phyloP scores from a whole-genome alignment of 1,284 basidiomycete species.

The Sanghuangporus sanghuang region DNA sequence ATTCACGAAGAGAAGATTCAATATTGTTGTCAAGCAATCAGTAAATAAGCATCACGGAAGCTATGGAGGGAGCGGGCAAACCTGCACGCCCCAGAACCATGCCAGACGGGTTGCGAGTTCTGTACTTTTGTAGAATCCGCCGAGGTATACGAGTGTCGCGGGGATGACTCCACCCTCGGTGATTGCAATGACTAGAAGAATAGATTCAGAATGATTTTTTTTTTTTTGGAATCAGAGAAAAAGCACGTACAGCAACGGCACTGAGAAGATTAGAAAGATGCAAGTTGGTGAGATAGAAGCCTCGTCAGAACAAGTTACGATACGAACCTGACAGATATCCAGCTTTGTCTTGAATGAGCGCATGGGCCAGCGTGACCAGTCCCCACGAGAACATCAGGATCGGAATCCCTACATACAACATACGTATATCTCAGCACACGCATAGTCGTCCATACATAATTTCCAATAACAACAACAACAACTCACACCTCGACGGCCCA shows the following conservation, averaged over 20 bases:
- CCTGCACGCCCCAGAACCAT: slow-evolving; percentile 35
- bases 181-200: slow-evolving; percentile 29
- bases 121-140: slow-evolving; percentile 34
- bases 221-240: neutral
- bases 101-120: slow-evolving; percentile 35
- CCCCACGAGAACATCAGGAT: slow-evolving; percentile 36
- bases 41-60: neutral
- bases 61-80: neutral
- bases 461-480: neutral
- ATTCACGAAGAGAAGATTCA: neutral
- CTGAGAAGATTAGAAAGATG: slow-evolving; percentile 14
- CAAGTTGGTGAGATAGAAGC: neutral
- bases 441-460: neutral
- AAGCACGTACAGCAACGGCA: slow-evolving; percentile 28
- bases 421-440: neutral
- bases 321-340: slow-evolving; percentile 30
- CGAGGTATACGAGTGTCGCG: slow-evolving; percentile 35
- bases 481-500: slow-evolving; percentile 31
- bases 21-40: neutral
- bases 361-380: slow-evolving; percentile 33
- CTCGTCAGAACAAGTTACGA: neutral
- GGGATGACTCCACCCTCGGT: slow-evolving; percentile 38
- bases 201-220: neutral
- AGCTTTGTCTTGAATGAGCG: slow-evolving; percentile 29
- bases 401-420: slow-evolving; percentile 29